Evolutionary conservation across 177 flowering plant genomes (phyloP).

Genomic region (Vitis hybrid): DNA sequence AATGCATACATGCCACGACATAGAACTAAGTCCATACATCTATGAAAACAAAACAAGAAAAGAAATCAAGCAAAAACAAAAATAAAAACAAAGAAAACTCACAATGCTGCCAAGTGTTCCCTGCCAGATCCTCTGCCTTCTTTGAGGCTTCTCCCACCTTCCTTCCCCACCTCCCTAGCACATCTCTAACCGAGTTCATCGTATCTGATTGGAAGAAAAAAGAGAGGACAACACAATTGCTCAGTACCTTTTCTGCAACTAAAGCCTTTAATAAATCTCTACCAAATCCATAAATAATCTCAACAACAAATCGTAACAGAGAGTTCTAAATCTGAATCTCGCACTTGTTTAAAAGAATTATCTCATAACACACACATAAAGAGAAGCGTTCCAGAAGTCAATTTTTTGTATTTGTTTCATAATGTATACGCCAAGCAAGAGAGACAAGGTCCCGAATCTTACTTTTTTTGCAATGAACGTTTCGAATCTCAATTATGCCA

Average conservation of each 20-base stretch:
- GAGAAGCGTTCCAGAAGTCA: no score
- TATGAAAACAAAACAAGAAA: not conserved
- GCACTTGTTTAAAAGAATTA: no score
- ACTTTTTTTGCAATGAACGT: no score
- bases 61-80: not conserved
- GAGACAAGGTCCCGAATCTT: no score
- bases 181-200: constrained; percentile 39
- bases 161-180: constrained; percentile 61
- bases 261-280: not conserved
- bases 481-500: not conserved
- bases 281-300: not conserved
- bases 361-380: no score
- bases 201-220: constrained; percentile 25
- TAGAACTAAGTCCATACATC: not conserved
- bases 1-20: not conserved
- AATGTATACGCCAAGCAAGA: no score
- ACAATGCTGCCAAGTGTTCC: constrained; percentile 77
- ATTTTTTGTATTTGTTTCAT: no score
- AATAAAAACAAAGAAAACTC: constrained; percentile 16
- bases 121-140: constrained; percentile 61
- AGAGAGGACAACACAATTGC: not conserved
- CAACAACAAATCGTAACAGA: not conserved
- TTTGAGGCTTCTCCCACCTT: constrained; percentile 51
- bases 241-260: not conserved
- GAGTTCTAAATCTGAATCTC: not conserved